phyloP scores from a whole-genome alignment of 495 filamentous ascomycete species.

The Opeltia flavorubescens region DNA sequence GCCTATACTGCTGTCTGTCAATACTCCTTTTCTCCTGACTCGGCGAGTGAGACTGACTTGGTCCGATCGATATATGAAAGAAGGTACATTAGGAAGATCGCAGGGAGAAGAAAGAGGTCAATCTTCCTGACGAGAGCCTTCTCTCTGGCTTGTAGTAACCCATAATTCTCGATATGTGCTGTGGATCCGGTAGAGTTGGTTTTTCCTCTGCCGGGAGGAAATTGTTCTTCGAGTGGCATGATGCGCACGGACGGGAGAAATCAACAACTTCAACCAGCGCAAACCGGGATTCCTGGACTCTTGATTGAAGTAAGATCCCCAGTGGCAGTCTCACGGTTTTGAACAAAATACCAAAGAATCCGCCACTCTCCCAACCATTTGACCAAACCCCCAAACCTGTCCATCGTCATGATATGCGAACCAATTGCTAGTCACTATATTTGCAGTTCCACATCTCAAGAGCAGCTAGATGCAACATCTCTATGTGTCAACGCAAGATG shows the following conservation, averaged over 20 bases:
- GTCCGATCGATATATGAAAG: constrained; percentile 27
- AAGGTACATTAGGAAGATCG: constrained; percentile 26
- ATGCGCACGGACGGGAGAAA: neutral
- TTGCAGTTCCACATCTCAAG: neutral
- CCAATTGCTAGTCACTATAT: neutral
- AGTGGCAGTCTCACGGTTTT: too few species aligned
- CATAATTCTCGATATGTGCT: neutral
- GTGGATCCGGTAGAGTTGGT: neutral
- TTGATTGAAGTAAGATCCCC: too few species aligned
- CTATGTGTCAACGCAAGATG: neutral
- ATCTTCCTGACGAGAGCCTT: constrained; percentile 25
- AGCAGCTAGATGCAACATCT: neutral
- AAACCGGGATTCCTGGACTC: too few species aligned
- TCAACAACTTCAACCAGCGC: too few species aligned
- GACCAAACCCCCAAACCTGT: too few species aligned
- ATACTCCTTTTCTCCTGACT: neutral
- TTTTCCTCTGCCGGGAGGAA: neutral
- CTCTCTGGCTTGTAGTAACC: neutral
- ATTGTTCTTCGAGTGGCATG: neutral
- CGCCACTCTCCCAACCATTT: too few species aligned
- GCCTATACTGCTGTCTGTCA: constrained; percentile 22
- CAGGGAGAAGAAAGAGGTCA: constrained; percentile 24
- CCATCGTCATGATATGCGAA: neutral
- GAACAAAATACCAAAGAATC: too few species aligned
- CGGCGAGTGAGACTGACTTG: neutral